Base-by-base conservation (phyloP, 2,329 filamentous ascomycete species). In the Curvularia spicifera region DNA sequence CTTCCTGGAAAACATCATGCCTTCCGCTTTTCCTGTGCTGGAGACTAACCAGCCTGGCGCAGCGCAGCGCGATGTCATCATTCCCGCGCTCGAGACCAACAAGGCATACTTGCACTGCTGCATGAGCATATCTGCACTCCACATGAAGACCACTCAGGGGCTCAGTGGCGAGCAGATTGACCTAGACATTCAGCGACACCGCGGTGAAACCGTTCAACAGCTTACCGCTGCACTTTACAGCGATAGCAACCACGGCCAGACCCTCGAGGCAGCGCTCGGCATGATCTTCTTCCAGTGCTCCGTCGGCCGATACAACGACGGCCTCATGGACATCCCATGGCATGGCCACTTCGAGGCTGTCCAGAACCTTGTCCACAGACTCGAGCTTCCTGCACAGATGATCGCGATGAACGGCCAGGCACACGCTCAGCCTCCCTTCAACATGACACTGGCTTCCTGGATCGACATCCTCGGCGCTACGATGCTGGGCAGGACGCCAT, bases 281-380 rank as follows among this genome's bases (percentile, higher is more conserved):
- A 93, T 98, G 86, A 97, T 97, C 75, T 95, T 97, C 81, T 96
- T 97, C 81, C 92, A 97, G 75, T 95, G 91, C 79, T 89, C 91
- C 26, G 94, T 98, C 64, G 94, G 94, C 53, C 87, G 91, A 69
- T 88, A 90, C 35, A 90, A 95, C 69, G 92, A 97, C 73, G 85
- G 85, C 46, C 86, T 97, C 24, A 90, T 91, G 15, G 93, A 98
- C 74, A 96, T 98, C 68, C 89, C 93, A 22, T 99, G 95, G 95
- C 91, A 94, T 80, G 91, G 96, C 76, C 95, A 99, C 81, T 97
- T 98, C 81, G 90, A 96, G 76, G 93, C 93, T 3, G 94, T 90
- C 20, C 89, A 90, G 67, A 93, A 88, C 68, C 84, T 98, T 52
- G 91, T 97, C 24, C 87, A 90, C 75, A 93, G 91, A 78, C 88